Evolutionary conservation across 2,329 filamentous ascomycete genomes (phyloP).

Genomic region (Ramularia endophylla): DNA sequence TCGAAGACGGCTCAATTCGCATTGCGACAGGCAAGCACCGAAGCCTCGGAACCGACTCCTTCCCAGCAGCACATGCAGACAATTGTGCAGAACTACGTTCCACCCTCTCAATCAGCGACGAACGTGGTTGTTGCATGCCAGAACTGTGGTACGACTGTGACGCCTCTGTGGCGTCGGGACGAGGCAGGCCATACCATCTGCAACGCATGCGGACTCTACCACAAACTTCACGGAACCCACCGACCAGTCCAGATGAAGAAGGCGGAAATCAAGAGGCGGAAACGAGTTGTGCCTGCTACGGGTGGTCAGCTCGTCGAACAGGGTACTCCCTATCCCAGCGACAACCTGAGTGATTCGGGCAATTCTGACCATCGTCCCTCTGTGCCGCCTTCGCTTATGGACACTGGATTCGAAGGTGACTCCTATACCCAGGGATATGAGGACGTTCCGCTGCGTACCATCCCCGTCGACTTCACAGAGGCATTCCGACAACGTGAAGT

Average conservation of each 20-base stretch:
- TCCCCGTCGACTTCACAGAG: conserved; percentile 34
- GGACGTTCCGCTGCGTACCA: conserved; percentile 13
- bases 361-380: conserved; percentile 30
- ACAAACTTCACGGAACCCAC: conserved; percentile 91
- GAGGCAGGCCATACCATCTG: conserved; percentile 95
- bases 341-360: conserved; percentile 15
- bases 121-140: conserved; percentile 82
- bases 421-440: too few species aligned
- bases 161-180: conserved; percentile 89
- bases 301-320: conserved; percentile 32
- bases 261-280: conserved; percentile 89
- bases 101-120: conserved; percentile 38
- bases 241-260: conserved; percentile 99
- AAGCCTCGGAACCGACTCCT: conserved; percentile 5
- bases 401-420: too few species aligned
- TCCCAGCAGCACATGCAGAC: conserved; percentile 17
- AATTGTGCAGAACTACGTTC: conserved; percentile 16
- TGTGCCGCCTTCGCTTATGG: conserved; percentile 49
- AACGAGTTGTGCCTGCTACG: conserved; percentile 82
- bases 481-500: conserved; percentile 22
- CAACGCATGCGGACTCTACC: conserved; percentile 95
- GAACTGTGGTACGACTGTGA: conserved; percentile 95
- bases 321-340: conserved; percentile 20
- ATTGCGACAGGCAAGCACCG: conserved; percentile 37
- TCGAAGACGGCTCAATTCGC: conserved; percentile 76